Base-by-base conservation (phyloP, 805 yeast species). In the Candida cerambycidarum region DNA sequence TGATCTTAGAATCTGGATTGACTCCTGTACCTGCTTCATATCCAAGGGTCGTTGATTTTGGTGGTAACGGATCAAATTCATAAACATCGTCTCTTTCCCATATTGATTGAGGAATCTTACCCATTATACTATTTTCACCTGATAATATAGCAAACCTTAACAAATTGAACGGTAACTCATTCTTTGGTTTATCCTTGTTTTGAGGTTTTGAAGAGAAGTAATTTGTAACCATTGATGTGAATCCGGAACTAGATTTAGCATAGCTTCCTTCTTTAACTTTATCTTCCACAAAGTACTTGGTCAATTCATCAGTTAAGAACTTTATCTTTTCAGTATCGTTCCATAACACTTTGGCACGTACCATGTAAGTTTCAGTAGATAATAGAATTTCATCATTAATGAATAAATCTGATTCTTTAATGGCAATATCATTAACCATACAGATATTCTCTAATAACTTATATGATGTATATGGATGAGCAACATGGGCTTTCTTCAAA, bases 11-110 rank as follows among this genome's bases (percentile, higher is more conserved):
- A 8, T 44, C 42, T 3, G 45, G 36, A 19, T 46, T 43, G 0
- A 61, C 44, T 0, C 71, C 73, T 2, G 58, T 46, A n/a, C 59
- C 57, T 1, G 66, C 74, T 15, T 66, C 56, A 48, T 81, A 79
- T 6, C 63, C 61, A 14, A 53, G 53, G 3, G 53, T 41, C 1
- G 29, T 32, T 13, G 42, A 43, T 32, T 52, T 51, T 1, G 95
- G 93, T 1, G 95, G 90, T 16, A 85, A 58, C 2, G 83, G 75
- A 59, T 85, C 95, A 55, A 76, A 85, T 51, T 85, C 95, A 54
- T 68, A 79, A 12, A 81, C 71, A 42, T 83, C 83, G 42, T 81
- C 71, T 18, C 75, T 57, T 1, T 75, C 73, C 85, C 89, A 85
- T 17, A 83, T 70, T 2, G 61, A 52, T 18, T 70, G 54, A 0